Percentiles rank a stretch among this genome's conserved stretches.
phyloP scores from a whole-genome alignment of 2,329 filamentous ascomycete genomes.

The Claviceps pusilla region DNA sequence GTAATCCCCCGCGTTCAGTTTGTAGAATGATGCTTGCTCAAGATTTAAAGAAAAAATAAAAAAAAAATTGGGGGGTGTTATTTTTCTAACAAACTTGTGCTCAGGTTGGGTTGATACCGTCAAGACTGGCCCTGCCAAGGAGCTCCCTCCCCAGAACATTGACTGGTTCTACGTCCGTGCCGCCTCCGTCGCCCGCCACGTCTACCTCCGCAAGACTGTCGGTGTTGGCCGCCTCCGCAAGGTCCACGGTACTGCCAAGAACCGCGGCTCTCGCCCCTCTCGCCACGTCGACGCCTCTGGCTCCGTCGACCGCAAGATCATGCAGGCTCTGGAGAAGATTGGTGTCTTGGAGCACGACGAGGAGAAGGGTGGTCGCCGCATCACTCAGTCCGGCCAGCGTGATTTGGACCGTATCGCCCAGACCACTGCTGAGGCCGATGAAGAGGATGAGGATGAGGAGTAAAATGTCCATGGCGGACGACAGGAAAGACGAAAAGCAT shows the following conservation, averaged over 20 bases:
- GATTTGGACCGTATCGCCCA: constrained; percentile 94
- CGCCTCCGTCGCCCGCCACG: constrained; percentile 88
- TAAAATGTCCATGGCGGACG: constrained; percentile 24
- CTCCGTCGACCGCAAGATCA: constrained; percentile 90
- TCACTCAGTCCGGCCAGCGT: constrained; percentile 95
- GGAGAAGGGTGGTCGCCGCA: constrained; percentile 95
- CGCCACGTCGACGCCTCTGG: constrained; percentile 94
- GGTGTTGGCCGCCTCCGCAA: constrained; percentile 96
- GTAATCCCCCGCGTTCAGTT: constrained; percentile 18
- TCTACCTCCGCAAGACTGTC: constrained; percentile 99
- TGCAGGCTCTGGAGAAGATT: constrained; percentile 98
- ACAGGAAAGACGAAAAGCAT: neutral
- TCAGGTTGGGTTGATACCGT: constrained; percentile 97
- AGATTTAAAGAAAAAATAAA: no score
- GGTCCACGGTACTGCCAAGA: constrained; percentile 92
- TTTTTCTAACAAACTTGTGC: neutral
- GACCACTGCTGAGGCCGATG: constrained; percentile 60
- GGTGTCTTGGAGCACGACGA: constrained; percentile 94
- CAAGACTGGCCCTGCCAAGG: constrained; percentile 93
- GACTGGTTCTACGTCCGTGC: constrained; percentile 94
- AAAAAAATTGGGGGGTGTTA: no score
- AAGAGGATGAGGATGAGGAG: constrained; percentile 53
- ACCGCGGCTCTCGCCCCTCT: constrained; percentile 80
- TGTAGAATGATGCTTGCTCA: no score
- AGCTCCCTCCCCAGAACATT: constrained; percentile 93